Conservation (phyloP, 1,139 yeast species). For the Suhomyces bribrorum region DNA sequence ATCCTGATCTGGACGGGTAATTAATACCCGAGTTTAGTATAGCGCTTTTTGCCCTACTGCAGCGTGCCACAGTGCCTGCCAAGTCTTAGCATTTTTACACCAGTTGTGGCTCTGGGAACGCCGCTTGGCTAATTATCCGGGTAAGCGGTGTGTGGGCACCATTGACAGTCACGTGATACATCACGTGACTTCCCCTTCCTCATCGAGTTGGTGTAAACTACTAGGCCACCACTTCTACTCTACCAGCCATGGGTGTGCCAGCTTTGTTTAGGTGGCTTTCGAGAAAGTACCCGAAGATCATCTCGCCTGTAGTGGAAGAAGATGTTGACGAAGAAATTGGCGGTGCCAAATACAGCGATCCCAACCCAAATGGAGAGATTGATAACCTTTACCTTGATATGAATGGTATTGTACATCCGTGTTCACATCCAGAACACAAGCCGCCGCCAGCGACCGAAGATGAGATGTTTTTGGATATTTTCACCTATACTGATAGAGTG, state of each 20-base stretch:
- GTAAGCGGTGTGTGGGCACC: no score
- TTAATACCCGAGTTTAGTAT: no score
- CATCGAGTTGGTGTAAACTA: background rate
- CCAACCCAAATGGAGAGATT: slow-evolving; percentile 94
- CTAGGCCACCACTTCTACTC: background rate
- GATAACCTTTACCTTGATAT: slow-evolving; percentile 90
- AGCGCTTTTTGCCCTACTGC: background rate
- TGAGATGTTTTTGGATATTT: slow-evolving; percentile 90
- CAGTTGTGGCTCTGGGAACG: background rate
- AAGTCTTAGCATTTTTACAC: no score
- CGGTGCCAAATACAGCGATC: slow-evolving; percentile 68
- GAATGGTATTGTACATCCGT: slow-evolving; percentile 98
- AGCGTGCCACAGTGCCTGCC: background rate
- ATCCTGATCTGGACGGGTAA: no score
- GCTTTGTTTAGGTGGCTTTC: slow-evolving; percentile 98
- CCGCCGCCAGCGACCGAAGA: slow-evolving; percentile 95
- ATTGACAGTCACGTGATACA: background rate
- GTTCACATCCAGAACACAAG: slow-evolving; percentile 93
- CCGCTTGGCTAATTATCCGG: no score
- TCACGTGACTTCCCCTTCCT: background rate
- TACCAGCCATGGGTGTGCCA: slow-evolving; percentile 83
- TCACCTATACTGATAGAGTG: slow-evolving; percentile 86
- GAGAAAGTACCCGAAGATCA: slow-evolving; percentile 88
- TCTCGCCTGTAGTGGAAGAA: slow-evolving; percentile 85
- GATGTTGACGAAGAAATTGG: slow-evolving; percentile 54